A percentile compares a stretch with the other conserved stretches of the same genome.
These are phyloP conservation scores for Monosporascus sp. DNA, from an alignment of 2,329 filamentous ascomycete genomes.

Conservation along the genomic window DNA sequence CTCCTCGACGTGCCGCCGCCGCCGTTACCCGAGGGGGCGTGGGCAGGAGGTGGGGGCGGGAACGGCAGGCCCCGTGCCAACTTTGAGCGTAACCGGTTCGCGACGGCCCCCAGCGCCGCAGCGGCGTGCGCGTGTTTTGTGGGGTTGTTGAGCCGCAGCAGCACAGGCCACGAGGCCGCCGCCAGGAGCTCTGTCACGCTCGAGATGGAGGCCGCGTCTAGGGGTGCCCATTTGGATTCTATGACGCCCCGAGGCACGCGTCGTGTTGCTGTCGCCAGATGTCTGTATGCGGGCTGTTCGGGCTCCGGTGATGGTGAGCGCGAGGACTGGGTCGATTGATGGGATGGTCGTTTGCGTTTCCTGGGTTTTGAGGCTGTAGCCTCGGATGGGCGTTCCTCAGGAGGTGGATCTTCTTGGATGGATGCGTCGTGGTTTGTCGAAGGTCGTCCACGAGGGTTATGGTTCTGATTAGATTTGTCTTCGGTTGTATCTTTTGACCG, in stretches of 20 bases:
- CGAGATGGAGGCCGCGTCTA: conserved; percentile 49
- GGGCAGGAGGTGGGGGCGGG: conserved; percentile 41
- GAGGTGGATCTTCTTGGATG: conserved; percentile 3
- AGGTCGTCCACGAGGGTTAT: conserved; percentile 5
- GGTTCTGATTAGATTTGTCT: conserved; percentile 11
- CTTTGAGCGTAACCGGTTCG: conserved; percentile 52
- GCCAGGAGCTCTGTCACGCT: conserved; percentile 52
- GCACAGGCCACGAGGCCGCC: conserved; percentile 56
- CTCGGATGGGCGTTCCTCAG: neutral
- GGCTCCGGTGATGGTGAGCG: conserved; percentile 20
- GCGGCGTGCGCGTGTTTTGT: conserved; percentile 49
- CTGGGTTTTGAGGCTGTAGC: conserved; percentile 2
- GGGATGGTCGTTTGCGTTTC: conserved; percentile 7
- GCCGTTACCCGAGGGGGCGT: conserved; percentile 14
- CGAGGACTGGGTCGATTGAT: conserved; percentile 12
- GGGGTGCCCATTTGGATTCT: conserved; percentile 60
- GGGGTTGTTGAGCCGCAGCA: conserved; percentile 48
- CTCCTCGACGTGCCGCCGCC: conserved; percentile 19
- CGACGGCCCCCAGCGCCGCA: conserved; percentile 49
- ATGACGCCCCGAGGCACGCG: conserved; percentile 60
- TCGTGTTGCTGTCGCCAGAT: conserved; percentile 45
- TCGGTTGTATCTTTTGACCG: conserved; percentile 6
- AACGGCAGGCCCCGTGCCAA: conserved; percentile 60
- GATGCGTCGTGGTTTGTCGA: conserved; percentile 7
- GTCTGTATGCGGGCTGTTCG: conserved; percentile 36